phyloP scores from a whole-genome alignment of 805 yeast genomes.

The Saccharomyces kudriavzevii region DNA sequence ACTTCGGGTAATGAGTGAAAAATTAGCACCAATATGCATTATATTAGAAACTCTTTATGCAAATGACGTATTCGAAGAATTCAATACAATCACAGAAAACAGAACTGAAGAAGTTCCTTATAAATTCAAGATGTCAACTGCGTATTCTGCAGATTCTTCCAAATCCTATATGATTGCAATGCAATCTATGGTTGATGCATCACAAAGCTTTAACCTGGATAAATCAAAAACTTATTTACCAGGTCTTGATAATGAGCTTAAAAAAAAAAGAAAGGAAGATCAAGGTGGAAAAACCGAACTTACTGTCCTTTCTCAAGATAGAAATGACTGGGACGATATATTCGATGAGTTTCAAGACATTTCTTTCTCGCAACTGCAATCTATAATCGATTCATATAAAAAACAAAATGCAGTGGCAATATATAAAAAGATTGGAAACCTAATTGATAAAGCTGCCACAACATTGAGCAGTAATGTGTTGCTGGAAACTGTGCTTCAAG shows the following conservation, averaged over 20 bases:
- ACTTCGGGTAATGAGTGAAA: neutral
- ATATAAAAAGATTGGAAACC: slow-evolving; percentile 13
- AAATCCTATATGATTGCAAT: slow-evolving; percentile 73
- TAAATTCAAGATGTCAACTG: slow-evolving; percentile 35
- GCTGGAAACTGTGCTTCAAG: slow-evolving; percentile 23
- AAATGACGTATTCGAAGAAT: neutral
- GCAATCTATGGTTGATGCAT: slow-evolving; percentile 54
- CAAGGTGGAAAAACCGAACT: slow-evolving; percentile 26
- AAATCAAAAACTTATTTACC: slow-evolving; percentile 6
- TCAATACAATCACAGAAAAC: neutral
- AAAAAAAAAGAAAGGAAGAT: slow-evolving; percentile 25
- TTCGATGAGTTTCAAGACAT: slow-evolving; percentile 30
- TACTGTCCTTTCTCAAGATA: slow-evolving; percentile 31
- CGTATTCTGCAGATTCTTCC: slow-evolving; percentile 55
- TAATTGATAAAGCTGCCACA: slow-evolving; percentile 11
- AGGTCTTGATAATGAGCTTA: slow-evolving; percentile 23
- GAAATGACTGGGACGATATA: slow-evolving; percentile 34
- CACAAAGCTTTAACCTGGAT: slow-evolving; percentile 29
- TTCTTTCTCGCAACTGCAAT: slow-evolving; percentile 18
- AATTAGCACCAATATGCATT: neutral
- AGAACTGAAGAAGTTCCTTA: too few species aligned
- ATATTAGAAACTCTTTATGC: neutral
- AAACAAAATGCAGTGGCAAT: slow-evolving; percentile 7
- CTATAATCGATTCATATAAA: slow-evolving; percentile 12
- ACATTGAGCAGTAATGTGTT: slow-evolving; percentile 32